These are phyloP conservation scores for Bipolaris zeicola DNA, from an alignment of 2,329 filamentous ascomycete species.

Conservation along the genomic window DNA sequence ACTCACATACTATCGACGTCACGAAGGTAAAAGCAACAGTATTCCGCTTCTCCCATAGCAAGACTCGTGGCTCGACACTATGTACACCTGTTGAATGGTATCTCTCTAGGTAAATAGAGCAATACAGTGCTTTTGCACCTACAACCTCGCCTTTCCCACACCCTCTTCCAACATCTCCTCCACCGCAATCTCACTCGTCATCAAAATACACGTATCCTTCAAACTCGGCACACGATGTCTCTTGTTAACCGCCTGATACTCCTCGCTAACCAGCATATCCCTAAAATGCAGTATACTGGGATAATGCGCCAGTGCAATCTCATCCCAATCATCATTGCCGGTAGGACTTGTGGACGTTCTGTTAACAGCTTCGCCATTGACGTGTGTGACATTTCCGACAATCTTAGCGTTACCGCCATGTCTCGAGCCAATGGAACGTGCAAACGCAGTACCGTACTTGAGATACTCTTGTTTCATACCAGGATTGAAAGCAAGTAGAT, in stretches of 20 bases:
- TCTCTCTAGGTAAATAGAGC: too few relatives aligned
- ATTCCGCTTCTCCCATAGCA: too few relatives aligned
- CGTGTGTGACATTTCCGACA: conserved; percentile 61
- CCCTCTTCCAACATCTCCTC: conserved; percentile 18
- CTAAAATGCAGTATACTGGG: conserved; percentile 66
- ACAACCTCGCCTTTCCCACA: conserved; percentile 17
- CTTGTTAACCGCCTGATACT: conserved; percentile 65
- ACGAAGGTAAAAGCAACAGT: too few relatives aligned
- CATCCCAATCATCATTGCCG: conserved; percentile 58
- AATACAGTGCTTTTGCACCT: neutral
- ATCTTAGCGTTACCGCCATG: conserved; percentile 66
- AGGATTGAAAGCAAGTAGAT: conserved; percentile 63
- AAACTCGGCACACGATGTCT: conserved; percentile 58
- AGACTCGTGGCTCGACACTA: too few relatives aligned
- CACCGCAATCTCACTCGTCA: conserved; percentile 58
- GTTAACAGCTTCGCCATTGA: conserved; percentile 7
- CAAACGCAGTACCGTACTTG: conserved; percentile 63
- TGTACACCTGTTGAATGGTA: too few relatives aligned
- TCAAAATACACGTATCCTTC: conserved; percentile 60
- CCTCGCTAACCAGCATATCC: conserved; percentile 63
- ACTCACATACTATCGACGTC: too few relatives aligned
- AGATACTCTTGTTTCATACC: conserved; percentile 61
- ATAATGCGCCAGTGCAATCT: conserved; percentile 69
- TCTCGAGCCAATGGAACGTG: conserved; percentile 55
- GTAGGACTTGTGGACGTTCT: conserved; percentile 16